Conservation (phyloP, 1,139 yeast species). For the Geotrichum restrictum region DNA sequence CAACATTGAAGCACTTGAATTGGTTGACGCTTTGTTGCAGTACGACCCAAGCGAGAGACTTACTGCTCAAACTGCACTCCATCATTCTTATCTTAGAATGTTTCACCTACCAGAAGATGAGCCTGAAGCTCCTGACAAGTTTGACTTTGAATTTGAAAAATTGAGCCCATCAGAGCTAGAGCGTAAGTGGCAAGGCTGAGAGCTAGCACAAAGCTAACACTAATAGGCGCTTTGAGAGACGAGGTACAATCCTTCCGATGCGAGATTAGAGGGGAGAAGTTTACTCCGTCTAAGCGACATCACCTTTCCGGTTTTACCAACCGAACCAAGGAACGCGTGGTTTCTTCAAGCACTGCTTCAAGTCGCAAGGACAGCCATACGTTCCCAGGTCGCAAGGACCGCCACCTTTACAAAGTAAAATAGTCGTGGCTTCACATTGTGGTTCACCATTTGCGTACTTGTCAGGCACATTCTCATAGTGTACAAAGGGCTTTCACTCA, state of each 20-base stretch:
- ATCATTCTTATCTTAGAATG: conserved; percentile 71
- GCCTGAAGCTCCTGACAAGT: conserved; percentile 65
- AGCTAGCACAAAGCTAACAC: conserved; percentile 46
- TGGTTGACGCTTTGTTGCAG: conserved; percentile 67
- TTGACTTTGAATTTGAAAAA: conserved; percentile 76
- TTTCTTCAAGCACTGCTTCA: neutral
- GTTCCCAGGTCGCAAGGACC: conserved; percentile 16
- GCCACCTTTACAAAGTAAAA: conserved; percentile 4
- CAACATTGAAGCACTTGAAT: conserved; percentile 67
- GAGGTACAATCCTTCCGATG: conserved; percentile 70
- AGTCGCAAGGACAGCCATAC: conserved; percentile 10
- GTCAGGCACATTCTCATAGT: no score
- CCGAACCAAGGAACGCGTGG: conserved; percentile 8
- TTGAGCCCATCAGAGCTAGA: conserved; percentile 34
- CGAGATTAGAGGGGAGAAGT: conserved; percentile 50
- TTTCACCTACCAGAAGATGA: conserved; percentile 88
- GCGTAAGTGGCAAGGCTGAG: conserved; percentile 6
- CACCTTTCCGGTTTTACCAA: conserved; percentile 11
- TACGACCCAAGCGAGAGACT: conserved; percentile 76
- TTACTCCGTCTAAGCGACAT: conserved; percentile 11
- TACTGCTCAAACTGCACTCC: conserved; percentile 74
- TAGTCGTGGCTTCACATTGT: neutral
- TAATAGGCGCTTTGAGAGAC: conserved; percentile 51
- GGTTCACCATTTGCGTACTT: neutral
- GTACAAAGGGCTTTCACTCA: neutral